phyloP scores from a whole-genome alignment of 164 flowering plant species.

The Euptelea pleiosperma region DNA sequence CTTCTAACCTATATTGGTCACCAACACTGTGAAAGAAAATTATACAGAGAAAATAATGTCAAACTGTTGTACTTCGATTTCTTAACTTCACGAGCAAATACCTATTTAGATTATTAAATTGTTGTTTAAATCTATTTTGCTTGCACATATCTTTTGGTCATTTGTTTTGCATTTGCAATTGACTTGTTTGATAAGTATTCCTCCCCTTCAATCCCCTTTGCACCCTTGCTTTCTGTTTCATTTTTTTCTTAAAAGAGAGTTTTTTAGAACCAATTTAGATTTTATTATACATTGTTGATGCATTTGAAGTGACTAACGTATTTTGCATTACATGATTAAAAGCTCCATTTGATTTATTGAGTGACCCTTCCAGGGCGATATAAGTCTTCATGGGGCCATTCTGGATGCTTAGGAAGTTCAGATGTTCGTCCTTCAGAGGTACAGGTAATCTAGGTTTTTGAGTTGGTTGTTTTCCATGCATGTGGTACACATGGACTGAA shows the following conservation, averaged over 20 bases:
- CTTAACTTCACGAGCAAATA: no score
- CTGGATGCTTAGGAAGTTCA: slow-evolving; percentile 60
- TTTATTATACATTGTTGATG: no score
- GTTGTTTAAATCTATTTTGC: no score
- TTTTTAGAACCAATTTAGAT: no score
- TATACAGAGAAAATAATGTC: no score
- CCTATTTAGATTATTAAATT: no score
- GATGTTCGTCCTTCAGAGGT: slow-evolving; percentile 77
- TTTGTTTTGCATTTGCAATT: background rate
- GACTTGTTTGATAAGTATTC: background rate
- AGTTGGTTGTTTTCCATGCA: slow-evolving; percentile 10
- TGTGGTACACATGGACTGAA: background rate
- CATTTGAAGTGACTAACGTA: background rate
- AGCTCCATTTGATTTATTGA: slow-evolving; percentile 5
- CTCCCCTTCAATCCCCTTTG: background rate
- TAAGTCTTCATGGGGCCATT: slow-evolving; percentile 44
- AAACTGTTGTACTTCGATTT: no score
- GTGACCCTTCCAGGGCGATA: slow-evolving; percentile 34
- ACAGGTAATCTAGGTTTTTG: slow-evolving; percentile 20
- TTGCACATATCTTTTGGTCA: no score
- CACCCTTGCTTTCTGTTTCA: no score
- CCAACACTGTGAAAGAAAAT: no score
- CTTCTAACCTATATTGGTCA: no score
- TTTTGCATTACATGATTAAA: background rate
- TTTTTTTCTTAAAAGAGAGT: no score